Base-by-base conservation (phyloP, 192 early-diverging fungal genomes). In the Paraglomus occultum region DNA sequence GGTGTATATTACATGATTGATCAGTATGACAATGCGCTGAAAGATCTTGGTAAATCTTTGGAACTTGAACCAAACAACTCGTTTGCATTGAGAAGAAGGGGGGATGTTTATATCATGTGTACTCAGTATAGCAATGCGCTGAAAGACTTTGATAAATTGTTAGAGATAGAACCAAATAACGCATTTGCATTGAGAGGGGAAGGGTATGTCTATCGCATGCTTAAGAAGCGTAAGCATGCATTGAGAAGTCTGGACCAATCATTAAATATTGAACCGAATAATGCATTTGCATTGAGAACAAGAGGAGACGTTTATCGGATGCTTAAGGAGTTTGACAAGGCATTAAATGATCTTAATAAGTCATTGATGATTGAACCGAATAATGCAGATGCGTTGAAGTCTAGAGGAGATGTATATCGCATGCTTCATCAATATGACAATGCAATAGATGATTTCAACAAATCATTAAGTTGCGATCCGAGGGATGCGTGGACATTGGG, bases 361-460 rank as follows among this genome's bases (percentile, higher is more conserved):
- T 53, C 43, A n/a, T 18, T 57, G 20, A 20, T 5, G 48, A 12
- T 59, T 47, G 67, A 49, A 51, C 9, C 40, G 6, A 14, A 14
- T 45, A 12, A 70, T 59, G 44, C 43, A 42, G 7, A 5, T 42
- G 23, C 44, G 59, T 58, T 70, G n/a, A 22, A 23, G 23, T 48
- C 22, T 57, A 42, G 55, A 22, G 67, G 53, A 39, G 67, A 52
- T 48, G 40, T 70, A 39, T 59, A 70, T 59, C 18, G 44, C 22
- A 23, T 54, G 46, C 44, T 49, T 10, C n/a, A 20, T 55, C 18
- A 38, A n/a, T 59, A 38, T 48, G 67, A 70, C 14, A 15, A 55
- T 18, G 67, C 67, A n/a, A 39, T 70, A 15, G 10, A 8, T 11
- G 53, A 59, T 70, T 54, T 70, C n/a, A 39, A 70, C 59, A 38